Evolutionary conservation across 805 yeast species (phyloP), one percentile per base, ranked within the genome.

Genomic region (Spathaspora girioi): DNA sequence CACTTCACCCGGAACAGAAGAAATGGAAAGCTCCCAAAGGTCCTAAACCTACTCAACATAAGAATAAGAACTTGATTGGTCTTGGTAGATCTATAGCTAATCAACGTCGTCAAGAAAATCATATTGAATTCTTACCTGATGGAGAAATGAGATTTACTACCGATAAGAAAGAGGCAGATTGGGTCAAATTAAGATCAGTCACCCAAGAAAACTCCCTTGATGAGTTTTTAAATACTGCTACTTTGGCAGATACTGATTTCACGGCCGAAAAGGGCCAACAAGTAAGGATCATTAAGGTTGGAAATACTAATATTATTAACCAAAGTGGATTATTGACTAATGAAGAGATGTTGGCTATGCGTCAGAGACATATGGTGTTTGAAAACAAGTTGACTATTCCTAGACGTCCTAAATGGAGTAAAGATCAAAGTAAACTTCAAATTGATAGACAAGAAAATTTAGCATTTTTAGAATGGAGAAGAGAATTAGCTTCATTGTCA

Each of bases 151-250:
- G 97, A 61, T 91, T 90, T 68, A 88, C 96, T 17, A 90, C 97
- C 0, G 87, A 83, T 55, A 86, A 85, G 59, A 88, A 82, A 58
- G 96, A 89, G 64, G 96, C 90, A 12, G 80, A 79, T 55, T 90
- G 97, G 96, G 96, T 89, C 48, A 89, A 91, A 56, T 73, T 94
- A 63, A 82, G 94, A 65, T 91, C 97, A 2, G 96, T 94, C 14
- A 94, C 98, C 0, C 98, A 94, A 62, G 98, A 94, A 67, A 82
- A 87, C 59, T 86, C 97, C 1, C 71, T 94, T 51, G 98, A 94
- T 70, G 99, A 94, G 70, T 92, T 94, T 68, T 79, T 94, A 62
- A 87, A 85, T 63, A 93, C 97, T 7, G 99, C 99, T 1, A 96
- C 90, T 67, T 79, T 94, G 52, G 97, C 97, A 1, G 97, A 91